phyloP scores from a whole-genome alignment of 768 basidiomycete species.

The Leccinum ochraceum region DNA sequence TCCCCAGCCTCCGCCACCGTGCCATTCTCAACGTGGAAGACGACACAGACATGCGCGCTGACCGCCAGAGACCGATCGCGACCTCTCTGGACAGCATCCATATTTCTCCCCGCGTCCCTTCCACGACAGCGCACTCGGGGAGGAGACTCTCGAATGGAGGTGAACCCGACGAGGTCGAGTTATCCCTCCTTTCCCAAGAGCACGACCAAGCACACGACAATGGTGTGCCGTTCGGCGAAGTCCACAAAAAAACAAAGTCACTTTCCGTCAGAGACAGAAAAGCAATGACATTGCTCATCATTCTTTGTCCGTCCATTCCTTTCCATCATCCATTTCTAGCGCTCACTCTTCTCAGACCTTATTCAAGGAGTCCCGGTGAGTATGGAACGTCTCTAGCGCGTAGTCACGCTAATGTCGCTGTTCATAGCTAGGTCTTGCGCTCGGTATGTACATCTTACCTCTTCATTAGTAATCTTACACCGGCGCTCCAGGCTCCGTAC shows the following conservation, averaged over 20 bases:
- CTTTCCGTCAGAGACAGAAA: conserved; percentile 77
- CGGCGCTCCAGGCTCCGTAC: conserved; percentile 73
- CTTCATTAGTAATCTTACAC: conserved; percentile 7
- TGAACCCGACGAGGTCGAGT: conserved; percentile 56
- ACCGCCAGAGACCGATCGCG: conserved; percentile 51
- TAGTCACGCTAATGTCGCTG: conserved; percentile 8
- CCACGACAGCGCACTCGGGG: conserved; percentile 38
- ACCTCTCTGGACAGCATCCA: conserved; percentile 61
- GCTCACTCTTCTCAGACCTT: conserved; percentile 48
- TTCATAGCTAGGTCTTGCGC: conserved; percentile 78
- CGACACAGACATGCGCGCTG: conserved; percentile 24
- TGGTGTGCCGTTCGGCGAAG: conserved; percentile 34
- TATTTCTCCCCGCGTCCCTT: conserved; percentile 54
- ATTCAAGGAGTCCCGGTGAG: conserved; percentile 90
- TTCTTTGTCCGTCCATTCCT: conserved; percentile 69
- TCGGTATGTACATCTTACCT: conserved; percentile 50
- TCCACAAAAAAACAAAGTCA: conserved; percentile 42
- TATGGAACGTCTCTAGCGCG: conserved; percentile 20
- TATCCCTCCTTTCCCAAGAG: conserved; percentile 56
- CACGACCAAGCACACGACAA: conserved; percentile 51
- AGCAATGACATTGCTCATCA: conserved; percentile 80
- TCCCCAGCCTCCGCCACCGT: conserved; percentile 32
- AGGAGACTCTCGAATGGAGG: conserved; percentile 28
- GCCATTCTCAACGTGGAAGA: conserved; percentile 41
- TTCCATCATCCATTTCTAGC: conserved; percentile 11